These are phyloP conservation scores for Rasamsonia emersonii DNA, from an alignment of 2,329 filamentous ascomycete species.

Conservation along the genomic window DNA sequence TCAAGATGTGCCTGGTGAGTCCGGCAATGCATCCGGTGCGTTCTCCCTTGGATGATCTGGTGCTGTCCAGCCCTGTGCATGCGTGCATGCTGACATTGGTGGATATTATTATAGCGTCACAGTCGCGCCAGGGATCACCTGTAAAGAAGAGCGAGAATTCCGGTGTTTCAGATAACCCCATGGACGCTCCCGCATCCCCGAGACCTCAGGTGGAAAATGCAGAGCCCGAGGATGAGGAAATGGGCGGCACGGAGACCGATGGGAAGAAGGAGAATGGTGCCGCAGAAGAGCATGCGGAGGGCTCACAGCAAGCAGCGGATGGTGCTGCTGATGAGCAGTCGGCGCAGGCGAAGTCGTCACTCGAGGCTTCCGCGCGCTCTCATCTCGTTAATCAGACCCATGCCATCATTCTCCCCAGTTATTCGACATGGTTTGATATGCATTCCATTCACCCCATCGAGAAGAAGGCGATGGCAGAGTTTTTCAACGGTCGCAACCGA, in stretches of 20 bases:
- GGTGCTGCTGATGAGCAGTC: constrained; percentile 45
- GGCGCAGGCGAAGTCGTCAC: constrained; percentile 65
- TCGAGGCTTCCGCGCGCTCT: constrained; percentile 80
- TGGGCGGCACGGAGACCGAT: constrained; percentile 55
- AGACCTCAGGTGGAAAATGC: constrained; percentile 52
- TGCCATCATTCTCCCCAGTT: constrained; percentile 91
- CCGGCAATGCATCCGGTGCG: constrained; percentile 23
- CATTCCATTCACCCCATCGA: constrained; percentile 82
- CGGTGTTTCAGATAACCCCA: constrained; percentile 51
- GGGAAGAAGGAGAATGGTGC: constrained; percentile 38
- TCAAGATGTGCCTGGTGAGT: constrained; percentile 21
- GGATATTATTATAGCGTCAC: constrained; percentile 18
- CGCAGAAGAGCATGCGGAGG: constrained; percentile 38
- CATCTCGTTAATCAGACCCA: constrained; percentile 91
- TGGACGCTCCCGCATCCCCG: constrained; percentile 60
- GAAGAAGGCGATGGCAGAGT: constrained; percentile 89
- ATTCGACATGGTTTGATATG: constrained; percentile 99
- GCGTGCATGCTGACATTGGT: constrained; percentile 15
- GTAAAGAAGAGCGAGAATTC: constrained; percentile 20
- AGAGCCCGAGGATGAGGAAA: constrained; percentile 65
- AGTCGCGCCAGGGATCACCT: constrained; percentile 24
- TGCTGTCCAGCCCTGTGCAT: no score
- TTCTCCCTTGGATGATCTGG: constrained; percentile 7
- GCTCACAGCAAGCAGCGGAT: constrained; percentile 38
- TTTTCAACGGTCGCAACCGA: constrained; percentile 96